phyloP scores from a whole-genome alignment of 352 stramenopile genomes.

The Phytophthora cryptogea region DNA sequence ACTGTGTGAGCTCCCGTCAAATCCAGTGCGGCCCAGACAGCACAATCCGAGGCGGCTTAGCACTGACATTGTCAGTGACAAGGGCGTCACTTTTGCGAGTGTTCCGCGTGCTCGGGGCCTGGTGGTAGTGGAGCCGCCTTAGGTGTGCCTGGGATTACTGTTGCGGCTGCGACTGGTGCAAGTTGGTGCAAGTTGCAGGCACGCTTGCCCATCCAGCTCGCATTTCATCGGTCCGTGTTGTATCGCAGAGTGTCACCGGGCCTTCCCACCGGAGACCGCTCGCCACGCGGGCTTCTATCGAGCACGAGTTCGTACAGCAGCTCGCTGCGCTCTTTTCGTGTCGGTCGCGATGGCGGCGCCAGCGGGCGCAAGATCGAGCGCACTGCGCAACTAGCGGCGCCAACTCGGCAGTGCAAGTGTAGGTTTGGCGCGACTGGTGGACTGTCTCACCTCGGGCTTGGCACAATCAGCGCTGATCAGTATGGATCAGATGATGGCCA shows the following conservation, averaged over 20 bases:
- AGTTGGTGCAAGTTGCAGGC: no score
- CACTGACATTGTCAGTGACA: background rate
- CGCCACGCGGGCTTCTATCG: no score
- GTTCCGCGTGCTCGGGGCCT: background rate
- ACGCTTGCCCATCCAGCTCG: background rate
- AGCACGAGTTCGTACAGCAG: no score
- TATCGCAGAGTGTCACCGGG: background rate
- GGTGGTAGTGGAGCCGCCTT: background rate
- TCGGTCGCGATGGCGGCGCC: no score
- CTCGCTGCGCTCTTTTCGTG: no score
- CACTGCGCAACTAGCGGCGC: background rate
- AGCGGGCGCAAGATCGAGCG: background rate
- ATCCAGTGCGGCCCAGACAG: no score
- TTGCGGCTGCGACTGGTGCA: background rate
- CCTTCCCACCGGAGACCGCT: background rate
- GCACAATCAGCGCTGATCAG: constrained; percentile 16
- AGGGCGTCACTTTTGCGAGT: background rate
- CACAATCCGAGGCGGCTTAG: background rate
- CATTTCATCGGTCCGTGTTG: background rate
- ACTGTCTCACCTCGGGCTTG: constrained; percentile 9
- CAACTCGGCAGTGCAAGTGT: background rate
- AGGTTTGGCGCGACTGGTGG: constrained; percentile 4
- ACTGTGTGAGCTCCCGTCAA: background rate
- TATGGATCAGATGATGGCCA: constrained; percentile 15
- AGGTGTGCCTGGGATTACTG: background rate